Base-by-base conservation (phyloP, 805 yeast genomes). In the Yarrowia deformans region DNA sequence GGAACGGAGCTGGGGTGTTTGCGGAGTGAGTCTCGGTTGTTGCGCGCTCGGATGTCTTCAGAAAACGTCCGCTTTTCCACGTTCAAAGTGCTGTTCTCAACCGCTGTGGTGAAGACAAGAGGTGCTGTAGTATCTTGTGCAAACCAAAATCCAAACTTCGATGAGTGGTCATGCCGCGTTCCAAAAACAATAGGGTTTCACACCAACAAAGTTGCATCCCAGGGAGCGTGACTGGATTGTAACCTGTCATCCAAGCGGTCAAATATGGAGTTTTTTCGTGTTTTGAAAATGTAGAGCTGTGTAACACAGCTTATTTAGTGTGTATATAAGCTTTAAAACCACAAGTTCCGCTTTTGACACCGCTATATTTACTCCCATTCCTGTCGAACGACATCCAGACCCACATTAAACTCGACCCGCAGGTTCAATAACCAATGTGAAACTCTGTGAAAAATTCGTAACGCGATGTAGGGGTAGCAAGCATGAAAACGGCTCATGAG, bases 391-490 rank as follows among this genome's bases (percentile, higher is more conserved):
- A 32, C 54, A 49, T 8, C 8, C n/a, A 1, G 18, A 19, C 45
- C 3, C 19, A 16, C 34, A 14, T 14, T 54, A 54, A 39, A 23
- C 60, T 54, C 60, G 63, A 3, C 48, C 48, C 48, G 63, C 63
- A 56, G 39, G 23, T 16, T 39, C 37, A 40, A 40, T 29, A 40
- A 16, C 63, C 48, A 40, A 29, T 56, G 10, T 42, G 29, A 29
- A 56, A 42, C 63, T 56, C 48, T 37, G 16, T 35, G 63, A 60
- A 60, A 45, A 45, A 34, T 32, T 34, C 14, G 42, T 18, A 23
- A 60, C 66, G 66, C 42, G 66, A 60, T 43, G 40, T 60, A 60
- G 66, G 66, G 66, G 66, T 34, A 60, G 50, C 52, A 60, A 32
- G 52, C 66, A 35, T 40, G 48, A 14, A 40, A 29, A 16, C 23